Conservation (phyloP, 352 stramenopile species). For the Phytophthora palmivora region DNA sequence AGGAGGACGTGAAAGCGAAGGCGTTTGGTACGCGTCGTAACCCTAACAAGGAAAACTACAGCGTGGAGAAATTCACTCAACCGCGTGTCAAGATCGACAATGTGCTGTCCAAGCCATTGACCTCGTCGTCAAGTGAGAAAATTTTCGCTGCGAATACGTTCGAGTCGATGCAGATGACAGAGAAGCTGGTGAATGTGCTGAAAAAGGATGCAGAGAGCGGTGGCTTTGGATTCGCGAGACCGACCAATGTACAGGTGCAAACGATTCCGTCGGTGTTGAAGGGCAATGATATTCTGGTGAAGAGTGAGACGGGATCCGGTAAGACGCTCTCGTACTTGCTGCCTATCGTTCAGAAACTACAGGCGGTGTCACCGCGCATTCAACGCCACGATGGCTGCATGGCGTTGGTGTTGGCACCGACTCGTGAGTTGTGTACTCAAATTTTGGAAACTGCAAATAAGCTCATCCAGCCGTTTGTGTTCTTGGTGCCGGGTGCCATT, state of each 20-base stretch:
- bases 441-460: constrained; percentile 96
- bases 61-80: constrained; percentile 61
- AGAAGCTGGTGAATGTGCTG: constrained; percentile 73
- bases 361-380: constrained; percentile 72
- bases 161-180: constrained; percentile 71
- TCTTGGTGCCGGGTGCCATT: constrained; percentile 85
- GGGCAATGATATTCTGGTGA: constrained; percentile 93
- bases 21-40: constrained; percentile 81
- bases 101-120: constrained; percentile 75
- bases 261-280: constrained; percentile 76
- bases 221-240: constrained; percentile 81
- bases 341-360: constrained; percentile 93
- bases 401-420: constrained; percentile 94
- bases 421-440: constrained; percentile 95
- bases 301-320: constrained; percentile 96
- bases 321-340: constrained; percentile 98
- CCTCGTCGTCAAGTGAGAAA: constrained; percentile 79
- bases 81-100: constrained; percentile 64
- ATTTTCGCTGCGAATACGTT: constrained; percentile 86
- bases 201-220: constrained; percentile 53
- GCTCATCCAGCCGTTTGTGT: constrained; percentile 94
- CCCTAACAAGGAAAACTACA: constrained; percentile 84
- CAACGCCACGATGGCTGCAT: constrained; percentile 86
- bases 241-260: constrained; percentile 86
- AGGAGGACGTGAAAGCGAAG: constrained; percentile 20